Evolutionary conservation across 768 basidiomycete genomes (phyloP).

Genomic region (Naganishia randhawae): DNA sequence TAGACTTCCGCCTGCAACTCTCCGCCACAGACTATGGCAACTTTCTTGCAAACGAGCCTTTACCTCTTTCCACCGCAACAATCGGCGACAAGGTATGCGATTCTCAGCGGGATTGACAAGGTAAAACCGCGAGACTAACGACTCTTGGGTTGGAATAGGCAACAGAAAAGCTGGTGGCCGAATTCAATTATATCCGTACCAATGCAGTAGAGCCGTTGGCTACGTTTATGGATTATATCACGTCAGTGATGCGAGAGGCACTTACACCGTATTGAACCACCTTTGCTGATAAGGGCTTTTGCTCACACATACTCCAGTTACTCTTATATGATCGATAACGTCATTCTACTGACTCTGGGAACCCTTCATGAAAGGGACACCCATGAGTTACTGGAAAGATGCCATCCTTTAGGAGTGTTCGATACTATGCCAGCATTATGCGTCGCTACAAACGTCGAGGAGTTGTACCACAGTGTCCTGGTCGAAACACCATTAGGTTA

Average conservation of each 20-base stretch:
- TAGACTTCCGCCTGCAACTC: conserved; percentile 92
- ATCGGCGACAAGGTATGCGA: conserved; percentile 72
- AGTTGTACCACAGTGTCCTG: conserved; percentile 90
- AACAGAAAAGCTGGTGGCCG: conserved; percentile 88
- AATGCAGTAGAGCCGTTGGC: conserved; percentile 87
- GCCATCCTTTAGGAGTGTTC: conserved; percentile 93
- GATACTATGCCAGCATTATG: conserved; percentile 99
- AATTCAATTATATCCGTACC: conserved; percentile 87
- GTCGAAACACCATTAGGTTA: conserved; percentile 95
- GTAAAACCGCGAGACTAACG: neutral
- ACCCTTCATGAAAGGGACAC: conserved; percentile 96
- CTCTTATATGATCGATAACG: conserved; percentile 99
- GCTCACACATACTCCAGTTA: conserved; percentile 58
- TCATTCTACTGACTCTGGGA: conserved; percentile 93
- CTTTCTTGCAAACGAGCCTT: conserved; percentile 93
- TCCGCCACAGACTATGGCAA: conserved; percentile 97
- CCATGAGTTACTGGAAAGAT: conserved; percentile 89
- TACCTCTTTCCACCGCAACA: conserved; percentile 86
- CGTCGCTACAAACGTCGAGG: conserved; percentile 97
- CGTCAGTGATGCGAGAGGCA: conserved; percentile 58
- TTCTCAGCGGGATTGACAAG: too few species aligned
- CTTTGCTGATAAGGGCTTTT: neutral
- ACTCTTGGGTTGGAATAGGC: conserved; percentile 52
- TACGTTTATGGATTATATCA: conserved; percentile 96
- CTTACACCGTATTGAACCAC: neutral